Evolutionary conservation across 306 rosid species (phyloP).

Genomic region (Calophaca sinica): DNA sequence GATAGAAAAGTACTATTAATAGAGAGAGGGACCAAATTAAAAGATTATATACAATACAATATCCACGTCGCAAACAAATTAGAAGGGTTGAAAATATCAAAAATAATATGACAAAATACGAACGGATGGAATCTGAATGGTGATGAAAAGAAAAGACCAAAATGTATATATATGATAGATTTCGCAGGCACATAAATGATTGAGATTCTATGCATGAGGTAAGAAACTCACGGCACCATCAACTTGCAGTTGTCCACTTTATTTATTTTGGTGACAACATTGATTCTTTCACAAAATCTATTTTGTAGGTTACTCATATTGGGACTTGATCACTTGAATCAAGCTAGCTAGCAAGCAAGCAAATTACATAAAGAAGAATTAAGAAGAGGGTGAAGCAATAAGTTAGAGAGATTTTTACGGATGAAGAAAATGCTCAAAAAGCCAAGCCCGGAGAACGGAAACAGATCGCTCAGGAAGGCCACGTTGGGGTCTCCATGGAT

Average conservation of each 20-base stretch:
- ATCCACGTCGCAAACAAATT: too few species aligned
- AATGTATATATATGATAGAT: constrained; percentile 33
- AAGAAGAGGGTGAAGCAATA: not conserved
- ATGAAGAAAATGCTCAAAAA: constrained; percentile 93
- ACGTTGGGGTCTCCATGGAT: constrained; percentile 97
- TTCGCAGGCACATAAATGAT: constrained; percentile 55
- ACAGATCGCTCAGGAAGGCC: constrained; percentile 94
- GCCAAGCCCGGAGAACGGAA: constrained; percentile 89
- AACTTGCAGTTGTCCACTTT: constrained; percentile 12
- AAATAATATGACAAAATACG: constrained; percentile 46
- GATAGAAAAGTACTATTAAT: constrained; percentile 21
- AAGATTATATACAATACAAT: too few species aligned
- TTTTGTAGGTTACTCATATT: constrained; percentile 49
- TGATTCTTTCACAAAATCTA: constrained; percentile 55
- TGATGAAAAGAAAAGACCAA: constrained; percentile 62
- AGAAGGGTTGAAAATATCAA: constrained; percentile 43
- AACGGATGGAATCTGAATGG: constrained; percentile 62
- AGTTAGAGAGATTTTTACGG: constrained; percentile 59
- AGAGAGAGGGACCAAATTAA: constrained; percentile 21
- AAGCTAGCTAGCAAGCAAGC: not conserved
- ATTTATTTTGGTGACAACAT: constrained; percentile 38
- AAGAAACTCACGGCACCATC: constrained; percentile 4
- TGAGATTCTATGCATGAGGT: constrained; percentile 43
- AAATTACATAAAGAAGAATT: not conserved
- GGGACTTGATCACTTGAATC: constrained; percentile 10